A percentile compares a stretch with the other conserved stretches of the same genome.
Conservation (phyloP, 805 yeast species). For the Ogataea nakhonphanomensis region DNA sequence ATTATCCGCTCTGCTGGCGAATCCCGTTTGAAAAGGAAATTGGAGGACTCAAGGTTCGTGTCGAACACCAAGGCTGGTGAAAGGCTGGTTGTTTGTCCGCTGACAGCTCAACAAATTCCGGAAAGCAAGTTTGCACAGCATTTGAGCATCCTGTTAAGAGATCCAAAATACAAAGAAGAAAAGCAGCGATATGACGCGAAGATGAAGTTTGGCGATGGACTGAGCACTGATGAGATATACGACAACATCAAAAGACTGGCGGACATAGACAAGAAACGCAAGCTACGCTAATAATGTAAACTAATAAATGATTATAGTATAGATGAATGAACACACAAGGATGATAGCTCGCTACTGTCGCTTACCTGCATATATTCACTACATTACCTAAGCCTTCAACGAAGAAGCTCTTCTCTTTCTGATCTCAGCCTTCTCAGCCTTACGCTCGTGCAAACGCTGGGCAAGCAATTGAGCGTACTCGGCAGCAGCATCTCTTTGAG, state of each 20-base stretch:
- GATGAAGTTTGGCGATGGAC: constrained; percentile 36
- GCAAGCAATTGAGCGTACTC: constrained; percentile 99
- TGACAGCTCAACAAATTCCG: constrained; percentile 67
- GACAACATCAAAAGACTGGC: constrained; percentile 51
- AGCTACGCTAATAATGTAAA: constrained; percentile 1
- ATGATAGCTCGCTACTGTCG: constrained; percentile 1
- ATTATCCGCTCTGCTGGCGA: constrained; percentile 72
- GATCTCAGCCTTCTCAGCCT: constrained; percentile 97
- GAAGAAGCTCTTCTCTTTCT: constrained; percentile 99
- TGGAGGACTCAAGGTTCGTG: constrained; percentile 3
- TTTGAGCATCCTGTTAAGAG: constrained; percentile 62
- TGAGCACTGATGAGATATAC: constrained; percentile 48
- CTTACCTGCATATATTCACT: constrained; percentile 11
- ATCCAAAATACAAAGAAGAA: constrained; percentile 74
- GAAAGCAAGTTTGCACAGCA: constrained; percentile 71
- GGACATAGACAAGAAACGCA: constrained; percentile 13
- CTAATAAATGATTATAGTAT: constrained; percentile 7
- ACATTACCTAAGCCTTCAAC: constrained; percentile 68
- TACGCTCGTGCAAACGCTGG: constrained; percentile 96
- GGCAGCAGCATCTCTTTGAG: constrained; percentile 99
- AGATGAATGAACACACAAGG: constrained; percentile 4
- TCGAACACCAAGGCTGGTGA: constrained; percentile 19
- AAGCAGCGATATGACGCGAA: constrained; percentile 58
- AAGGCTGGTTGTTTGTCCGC: constrained; percentile 64
- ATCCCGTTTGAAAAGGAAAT: constrained; percentile 44